phyloP scores from a whole-genome alignment of 2,329 filamentous ascomycete species.

The Aspergillus novofumigatus region DNA sequence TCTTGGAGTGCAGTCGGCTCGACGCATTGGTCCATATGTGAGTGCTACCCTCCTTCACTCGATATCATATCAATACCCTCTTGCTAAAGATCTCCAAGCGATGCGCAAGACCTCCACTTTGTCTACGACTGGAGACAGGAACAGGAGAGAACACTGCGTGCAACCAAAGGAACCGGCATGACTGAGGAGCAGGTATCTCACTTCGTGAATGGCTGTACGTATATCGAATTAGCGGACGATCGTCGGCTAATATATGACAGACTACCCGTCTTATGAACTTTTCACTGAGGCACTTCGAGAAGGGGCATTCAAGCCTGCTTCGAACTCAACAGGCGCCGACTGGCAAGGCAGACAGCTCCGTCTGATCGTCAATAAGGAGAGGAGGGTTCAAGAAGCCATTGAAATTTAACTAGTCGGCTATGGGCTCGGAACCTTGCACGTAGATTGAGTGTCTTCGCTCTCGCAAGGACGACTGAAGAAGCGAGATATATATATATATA shows the following conservation, averaged over 20 bases:
- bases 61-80: not conserved
- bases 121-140: constrained; percentile 83
- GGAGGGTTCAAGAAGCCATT: constrained; percentile 56
- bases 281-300: constrained; percentile 57
- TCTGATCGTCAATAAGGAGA: constrained; percentile 57
- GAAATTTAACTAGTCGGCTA: constrained; percentile 38
- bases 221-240: not conserved
- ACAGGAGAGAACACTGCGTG: constrained; percentile 70
- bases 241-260: constrained; percentile 19
- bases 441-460: not conserved
- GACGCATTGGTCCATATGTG: constrained; percentile 63
- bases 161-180: constrained; percentile 70
- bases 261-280: constrained; percentile 70
- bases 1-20: constrained; percentile 41
- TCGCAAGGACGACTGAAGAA: not conserved
- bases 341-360: constrained; percentile 56
- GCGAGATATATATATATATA: not conserved
- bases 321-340: constrained; percentile 19
- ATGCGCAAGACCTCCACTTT: constrained; percentile 67
- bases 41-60: constrained; percentile 15
- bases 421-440: not conserved
- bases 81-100: constrained; percentile 33
- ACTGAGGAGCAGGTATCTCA: constrained; percentile 70
- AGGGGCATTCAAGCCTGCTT: constrained; percentile 50
- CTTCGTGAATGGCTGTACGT: constrained; percentile 66